Conservation (phyloP, 2,329 filamentous ascomycete genomes). For the Myotisia sp. region DNA sequence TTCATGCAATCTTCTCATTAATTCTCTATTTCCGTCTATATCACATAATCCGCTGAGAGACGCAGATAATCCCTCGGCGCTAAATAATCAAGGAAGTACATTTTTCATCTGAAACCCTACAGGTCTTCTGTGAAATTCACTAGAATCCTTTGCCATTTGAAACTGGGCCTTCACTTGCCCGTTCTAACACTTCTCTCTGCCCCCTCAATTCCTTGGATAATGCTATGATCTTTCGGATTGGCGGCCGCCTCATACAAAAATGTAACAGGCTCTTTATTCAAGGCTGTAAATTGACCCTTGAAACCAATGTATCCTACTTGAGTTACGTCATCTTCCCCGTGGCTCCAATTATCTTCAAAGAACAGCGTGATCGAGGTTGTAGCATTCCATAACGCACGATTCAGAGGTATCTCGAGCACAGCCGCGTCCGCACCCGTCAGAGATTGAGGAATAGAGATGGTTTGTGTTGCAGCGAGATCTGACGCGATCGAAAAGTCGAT, state of each 20-base stretch:
- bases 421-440: slow-evolving; percentile 39
- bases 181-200: slow-evolving; percentile 28
- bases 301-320: slow-evolving; percentile 75
- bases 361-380: slow-evolving; percentile 75
- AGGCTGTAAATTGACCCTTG: slow-evolving; percentile 81
- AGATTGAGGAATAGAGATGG: slow-evolving; percentile 61
- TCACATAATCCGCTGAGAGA: too few relatives aligned
- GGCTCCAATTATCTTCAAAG: slow-evolving; percentile 79
- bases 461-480: slow-evolving; percentile 57
- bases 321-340: slow-evolving; percentile 66
- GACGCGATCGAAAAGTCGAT: slow-evolving; percentile 70
- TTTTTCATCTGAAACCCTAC: too few relatives aligned
- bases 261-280: slow-evolving; percentile 67
- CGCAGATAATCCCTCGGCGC: too few relatives aligned
- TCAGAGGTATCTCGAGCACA: slow-evolving; percentile 75
- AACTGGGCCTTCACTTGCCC: slow-evolving; percentile 5
- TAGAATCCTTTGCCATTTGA: too few relatives aligned
- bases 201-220: slow-evolving; percentile 31
- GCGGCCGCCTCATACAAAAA: slow-evolving; percentile 90
- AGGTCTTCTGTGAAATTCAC: too few relatives aligned
- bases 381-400: slow-evolving; percentile 74
- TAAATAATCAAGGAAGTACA: too few relatives aligned
- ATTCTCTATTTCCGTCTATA: too few relatives aligned
- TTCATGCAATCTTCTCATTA: too few relatives aligned
- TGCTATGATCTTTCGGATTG: slow-evolving; percentile 70